Conservation (phyloP, 768 basidiomycete genomes). For the Termitomyces sp. region DNA sequence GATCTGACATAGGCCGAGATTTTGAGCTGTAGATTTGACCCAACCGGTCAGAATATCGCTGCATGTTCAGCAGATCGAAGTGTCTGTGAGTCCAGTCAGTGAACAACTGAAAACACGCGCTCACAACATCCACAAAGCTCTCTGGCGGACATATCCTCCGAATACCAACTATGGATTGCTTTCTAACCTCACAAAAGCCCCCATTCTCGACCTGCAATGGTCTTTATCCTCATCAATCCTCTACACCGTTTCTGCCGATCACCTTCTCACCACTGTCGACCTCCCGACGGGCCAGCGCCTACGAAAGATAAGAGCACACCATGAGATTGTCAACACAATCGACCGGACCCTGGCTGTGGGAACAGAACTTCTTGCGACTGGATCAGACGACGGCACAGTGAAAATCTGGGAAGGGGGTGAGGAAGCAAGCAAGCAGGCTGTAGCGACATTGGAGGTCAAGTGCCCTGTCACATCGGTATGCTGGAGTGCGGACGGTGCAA, state of each 20-base stretch:
- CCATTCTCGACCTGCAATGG: conserved; percentile 92
- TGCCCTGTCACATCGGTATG: conserved; percentile 90
- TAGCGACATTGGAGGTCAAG: conserved; percentile 78
- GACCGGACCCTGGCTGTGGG: conserved; percentile 86
- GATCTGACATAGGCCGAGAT: conserved; percentile 65
- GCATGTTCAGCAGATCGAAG: conserved; percentile 87
- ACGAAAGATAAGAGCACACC: conserved; percentile 81
- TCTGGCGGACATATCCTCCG: conserved; percentile 90
- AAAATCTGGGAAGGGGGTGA: conserved; percentile 88
- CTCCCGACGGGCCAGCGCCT: conserved; percentile 79
- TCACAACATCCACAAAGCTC: conserved; percentile 36
- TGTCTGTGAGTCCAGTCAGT: conserved; percentile 59
- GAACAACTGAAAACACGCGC: conserved; percentile 1
- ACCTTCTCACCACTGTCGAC: conserved; percentile 70
- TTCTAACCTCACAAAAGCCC: conserved; percentile 79
- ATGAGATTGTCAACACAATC: conserved; percentile 85
- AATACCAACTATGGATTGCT: conserved; percentile 91
- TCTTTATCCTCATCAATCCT: conserved; percentile 66
- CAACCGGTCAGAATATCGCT: conserved; percentile 89
- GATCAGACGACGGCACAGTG: conserved; percentile 89
- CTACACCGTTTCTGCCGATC: conserved; percentile 90
- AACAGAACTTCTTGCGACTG: conserved; percentile 79
- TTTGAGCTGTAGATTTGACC: conserved; percentile 88
- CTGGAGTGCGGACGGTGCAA: conserved; percentile 89
- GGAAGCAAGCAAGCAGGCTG: conserved; percentile 63